Percentiles rank a stretch among this genome's conserved stretches.
Conservation (phyloP, 257 asterid species). For the Cinchona pubescens region DNA sequence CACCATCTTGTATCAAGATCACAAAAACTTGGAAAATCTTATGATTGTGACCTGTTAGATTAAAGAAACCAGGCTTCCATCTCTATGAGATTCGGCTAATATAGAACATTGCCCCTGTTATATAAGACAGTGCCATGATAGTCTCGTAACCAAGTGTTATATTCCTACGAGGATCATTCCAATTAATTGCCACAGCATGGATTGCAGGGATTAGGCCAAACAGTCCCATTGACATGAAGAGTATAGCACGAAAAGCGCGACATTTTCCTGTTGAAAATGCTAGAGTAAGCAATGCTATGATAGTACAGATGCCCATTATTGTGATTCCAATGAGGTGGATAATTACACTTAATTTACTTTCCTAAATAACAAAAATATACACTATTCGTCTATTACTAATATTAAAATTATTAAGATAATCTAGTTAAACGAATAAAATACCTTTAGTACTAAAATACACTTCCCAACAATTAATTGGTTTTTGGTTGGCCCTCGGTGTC, state of each 20-base stretch:
- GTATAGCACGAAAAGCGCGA: slow-evolving; percentile 61
- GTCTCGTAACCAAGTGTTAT: slow-evolving; percentile 52
- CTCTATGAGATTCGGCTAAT: slow-evolving; percentile 69
- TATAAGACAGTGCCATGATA: slow-evolving; percentile 72
- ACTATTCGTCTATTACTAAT: too few species aligned
- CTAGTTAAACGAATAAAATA: too few species aligned
- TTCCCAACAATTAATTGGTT: slow-evolving; percentile 39
- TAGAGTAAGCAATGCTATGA: slow-evolving; percentile 65
- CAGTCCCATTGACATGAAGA: slow-evolving; percentile 82
- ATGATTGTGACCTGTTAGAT: slow-evolving; percentile 91
- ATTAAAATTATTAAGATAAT: too few species aligned
- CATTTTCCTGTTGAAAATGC: slow-evolving; percentile 51
- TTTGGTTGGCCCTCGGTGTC: slow-evolving; percentile 92
- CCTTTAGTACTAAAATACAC: too few species aligned
- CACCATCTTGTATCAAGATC: slow-evolving; percentile 82
- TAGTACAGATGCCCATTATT: slow-evolving; percentile 60
- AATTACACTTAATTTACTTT: too few species aligned
- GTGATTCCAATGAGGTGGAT: slow-evolving; percentile 68
- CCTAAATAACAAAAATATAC: too few species aligned
- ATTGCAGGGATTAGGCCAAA: slow-evolving; percentile 77
- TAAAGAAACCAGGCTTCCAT: slow-evolving; percentile 91
- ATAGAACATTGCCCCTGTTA: slow-evolving; percentile 66
- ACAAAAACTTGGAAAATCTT: slow-evolving; percentile 90
- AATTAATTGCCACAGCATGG: slow-evolving; percentile 56
- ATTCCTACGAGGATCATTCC: slow-evolving; percentile 74